Percentiles rank a stretch among this genome's conserved stretches.
phyloP scores from a whole-genome alignment of 805 yeast genomes.

The Schwanniomyces vanrijiae region DNA sequence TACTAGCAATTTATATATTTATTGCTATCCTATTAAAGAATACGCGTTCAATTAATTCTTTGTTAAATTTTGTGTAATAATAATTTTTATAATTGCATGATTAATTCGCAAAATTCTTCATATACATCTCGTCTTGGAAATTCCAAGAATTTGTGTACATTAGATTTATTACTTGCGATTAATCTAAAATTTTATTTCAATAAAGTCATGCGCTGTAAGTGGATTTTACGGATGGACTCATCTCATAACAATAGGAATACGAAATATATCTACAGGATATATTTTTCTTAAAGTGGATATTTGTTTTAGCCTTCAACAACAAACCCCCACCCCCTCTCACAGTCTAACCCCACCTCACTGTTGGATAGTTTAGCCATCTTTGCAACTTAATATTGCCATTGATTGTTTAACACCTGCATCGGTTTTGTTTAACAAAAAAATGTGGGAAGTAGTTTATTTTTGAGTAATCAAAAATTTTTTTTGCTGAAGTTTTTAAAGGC shows the following conservation, averaged over 20 bases:
- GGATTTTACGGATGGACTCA: not conserved
- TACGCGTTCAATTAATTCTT: not conserved
- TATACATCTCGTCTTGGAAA: no score
- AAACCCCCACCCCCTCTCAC: no score
- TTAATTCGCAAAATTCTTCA: not conserved
- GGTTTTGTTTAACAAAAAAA: not conserved
- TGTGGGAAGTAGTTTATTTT: not conserved
- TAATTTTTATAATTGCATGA: not conserved
- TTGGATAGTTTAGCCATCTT: not conserved
- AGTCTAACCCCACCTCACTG: no score
- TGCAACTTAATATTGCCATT: not conserved
- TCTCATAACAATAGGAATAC: not conserved
- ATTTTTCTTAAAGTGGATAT: not conserved
- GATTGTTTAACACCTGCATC: not conserved
- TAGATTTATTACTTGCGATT: no score
- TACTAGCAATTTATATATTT: not conserved
- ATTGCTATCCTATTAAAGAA: not conserved
- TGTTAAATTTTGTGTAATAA: not conserved
- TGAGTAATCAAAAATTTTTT: not conserved
- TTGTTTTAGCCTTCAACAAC: no score
- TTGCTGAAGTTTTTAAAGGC: not conserved
- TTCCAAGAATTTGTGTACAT: not conserved
- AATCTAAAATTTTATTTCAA: no score
- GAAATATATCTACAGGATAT: not conserved
- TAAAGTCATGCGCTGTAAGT: no score